phyloP scores from a whole-genome alignment of 2,329 filamentous ascomycete species.

The Paecilomyces fulvus region DNA sequence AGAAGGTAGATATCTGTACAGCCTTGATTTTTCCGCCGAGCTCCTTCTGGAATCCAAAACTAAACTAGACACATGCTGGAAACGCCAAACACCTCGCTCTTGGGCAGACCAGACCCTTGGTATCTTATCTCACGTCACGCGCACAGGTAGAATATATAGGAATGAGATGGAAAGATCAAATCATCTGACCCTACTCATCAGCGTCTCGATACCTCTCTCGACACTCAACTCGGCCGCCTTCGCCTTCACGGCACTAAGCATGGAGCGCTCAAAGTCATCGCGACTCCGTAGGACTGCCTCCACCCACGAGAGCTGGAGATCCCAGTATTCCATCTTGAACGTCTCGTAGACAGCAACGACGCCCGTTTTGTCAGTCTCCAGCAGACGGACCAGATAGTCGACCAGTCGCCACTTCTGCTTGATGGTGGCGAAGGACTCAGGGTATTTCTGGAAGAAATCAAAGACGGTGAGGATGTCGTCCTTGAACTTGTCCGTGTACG shows the following conservation, averaged over 20 bases:
- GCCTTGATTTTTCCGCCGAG: too few relatives aligned
- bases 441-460: conserved; percentile 70
- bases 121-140: neutral
- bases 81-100: conserved; percentile 15
- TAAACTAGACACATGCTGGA: neutral
- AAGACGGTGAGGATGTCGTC: conserved; percentile 88
- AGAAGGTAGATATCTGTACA: too few relatives aligned
- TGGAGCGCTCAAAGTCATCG: conserved; percentile 87
- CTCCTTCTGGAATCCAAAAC: neutral
- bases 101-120: neutral
- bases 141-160: neutral
- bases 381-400: conserved; percentile 69
- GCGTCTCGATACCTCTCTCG: conserved; percentile 74
- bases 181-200: conserved; percentile 90
- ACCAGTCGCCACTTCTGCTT: conserved; percentile 91
- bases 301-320: conserved; percentile 90
- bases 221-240: conserved; percentile 79
- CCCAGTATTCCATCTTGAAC: conserved; percentile 86
- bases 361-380: conserved; percentile 64
- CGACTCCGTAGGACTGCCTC: conserved; percentile 78
- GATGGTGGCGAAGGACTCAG: conserved; percentile 63
- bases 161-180: conserved; percentile 38
- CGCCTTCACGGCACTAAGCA: conserved; percentile 82
- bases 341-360: conserved; percentile 70
- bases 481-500: conserved; percentile 86